Percentiles rank a stretch among this genome's conserved stretches.
Conservation (phyloP, 106 monocot species). For the Allium fistulosum region DNA sequence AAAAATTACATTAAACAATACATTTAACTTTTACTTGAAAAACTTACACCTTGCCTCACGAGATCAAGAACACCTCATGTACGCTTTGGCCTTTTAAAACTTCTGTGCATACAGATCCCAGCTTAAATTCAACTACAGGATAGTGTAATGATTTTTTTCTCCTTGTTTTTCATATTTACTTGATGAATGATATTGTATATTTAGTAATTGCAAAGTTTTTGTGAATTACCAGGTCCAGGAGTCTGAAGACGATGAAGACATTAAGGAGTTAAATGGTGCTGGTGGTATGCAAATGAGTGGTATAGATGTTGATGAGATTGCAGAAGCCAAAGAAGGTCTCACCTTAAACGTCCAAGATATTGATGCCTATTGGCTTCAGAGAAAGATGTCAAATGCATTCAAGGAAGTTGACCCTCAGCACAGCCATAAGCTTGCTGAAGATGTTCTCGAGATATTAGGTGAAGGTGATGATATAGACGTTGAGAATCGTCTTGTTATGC, state of each 20-base stretch:
- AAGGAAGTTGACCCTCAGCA: constrained; percentile 76
- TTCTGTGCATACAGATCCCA: no score
- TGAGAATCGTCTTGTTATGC: constrained; percentile 73
- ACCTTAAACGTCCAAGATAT: constrained; percentile 93
- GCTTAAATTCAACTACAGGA: no score
- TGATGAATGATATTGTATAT: background rate
- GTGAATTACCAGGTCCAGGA: constrained; percentile 60
- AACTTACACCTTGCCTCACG: no score
- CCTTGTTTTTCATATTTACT: background rate
- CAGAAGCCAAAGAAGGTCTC: constrained; percentile 60
- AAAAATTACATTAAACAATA: no score
- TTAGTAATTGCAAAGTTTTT: background rate
- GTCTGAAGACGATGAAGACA: constrained; percentile 81
- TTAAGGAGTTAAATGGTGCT: constrained; percentile 29
- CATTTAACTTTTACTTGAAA: no score
- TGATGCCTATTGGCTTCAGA: constrained; percentile 99
- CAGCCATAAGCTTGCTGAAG: constrained; percentile 81
- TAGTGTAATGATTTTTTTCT: background rate
- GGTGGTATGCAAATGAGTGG: constrained; percentile 95
- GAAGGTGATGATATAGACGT: constrained; percentile 87
- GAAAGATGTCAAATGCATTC: constrained; percentile 90
- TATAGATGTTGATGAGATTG: constrained; percentile 85
- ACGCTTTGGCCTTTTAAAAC: no score
- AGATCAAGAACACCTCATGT: no score
- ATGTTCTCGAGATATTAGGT: constrained; percentile 70